Conservation (phyloP, 768 basidiomycete species). For the Phanerochaete carnosa region DNA sequence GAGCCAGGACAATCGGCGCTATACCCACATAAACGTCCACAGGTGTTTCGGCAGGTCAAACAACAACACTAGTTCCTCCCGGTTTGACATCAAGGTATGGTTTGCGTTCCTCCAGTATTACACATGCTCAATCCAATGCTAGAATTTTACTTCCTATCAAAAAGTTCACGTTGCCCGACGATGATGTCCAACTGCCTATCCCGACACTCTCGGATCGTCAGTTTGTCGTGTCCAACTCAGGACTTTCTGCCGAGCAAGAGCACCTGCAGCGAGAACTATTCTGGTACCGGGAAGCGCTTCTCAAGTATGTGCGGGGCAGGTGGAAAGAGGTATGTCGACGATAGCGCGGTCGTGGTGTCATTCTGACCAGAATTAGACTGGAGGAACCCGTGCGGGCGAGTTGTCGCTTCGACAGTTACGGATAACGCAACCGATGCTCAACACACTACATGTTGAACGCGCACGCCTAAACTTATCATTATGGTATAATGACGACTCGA, state of each 20-base stretch:
- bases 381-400: conserved; percentile 71
- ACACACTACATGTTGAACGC: conserved; percentile 66
- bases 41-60: conserved; percentile 35
- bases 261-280: conserved; percentile 75
- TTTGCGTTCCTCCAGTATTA: conserved; percentile 1
- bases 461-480: conserved; percentile 59
- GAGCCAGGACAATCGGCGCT: background rate
- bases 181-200: conserved; percentile 60
- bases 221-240: conserved; percentile 81
- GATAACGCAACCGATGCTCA: conserved; percentile 77
- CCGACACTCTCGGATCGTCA: conserved; percentile 87
- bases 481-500: conserved; percentile 24
- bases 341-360: background rate
- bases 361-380: conserved; percentile 49
- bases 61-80: conserved; percentile 70
- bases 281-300: conserved; percentile 92
- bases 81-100: conserved; percentile 80
- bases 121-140: background rate
- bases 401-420: conserved; percentile 76
- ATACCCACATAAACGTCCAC: background rate
- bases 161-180: conserved; percentile 61
- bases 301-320: conserved; percentile 60
- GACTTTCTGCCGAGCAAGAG: conserved; percentile 56
- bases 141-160: conserved; percentile 72
- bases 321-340: conserved; percentile 79